These are phyloP conservation scores for Juncus effusus DNA, from an alignment of 176 grass and related monocot species.

Conservation along the genomic window DNA sequence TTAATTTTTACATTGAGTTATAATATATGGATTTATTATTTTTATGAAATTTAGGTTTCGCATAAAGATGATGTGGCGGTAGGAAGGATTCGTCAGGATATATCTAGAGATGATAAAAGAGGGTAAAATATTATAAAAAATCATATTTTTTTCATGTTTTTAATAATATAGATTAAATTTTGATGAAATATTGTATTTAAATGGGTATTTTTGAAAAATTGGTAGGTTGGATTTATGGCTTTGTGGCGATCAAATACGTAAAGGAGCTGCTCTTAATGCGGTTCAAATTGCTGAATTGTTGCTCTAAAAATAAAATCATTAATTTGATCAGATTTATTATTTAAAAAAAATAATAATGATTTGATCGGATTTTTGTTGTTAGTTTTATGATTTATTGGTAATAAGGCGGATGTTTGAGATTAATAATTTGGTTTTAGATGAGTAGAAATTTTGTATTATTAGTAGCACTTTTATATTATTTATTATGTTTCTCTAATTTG, in stretches of 20 bases:
- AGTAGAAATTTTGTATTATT: no score
- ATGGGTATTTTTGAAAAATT: constrained; percentile 17
- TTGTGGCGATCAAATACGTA: constrained; percentile 96
- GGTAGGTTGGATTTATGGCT: constrained; percentile 91
- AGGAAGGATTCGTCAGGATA: constrained; percentile 85
- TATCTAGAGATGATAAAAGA: constrained; percentile 73
- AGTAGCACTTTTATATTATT: no score
- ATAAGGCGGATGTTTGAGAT: no score
- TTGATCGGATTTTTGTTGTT: neutral
- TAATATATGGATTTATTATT: constrained; percentile 1
- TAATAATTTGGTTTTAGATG: no score
- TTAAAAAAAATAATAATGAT: constrained; percentile 11
- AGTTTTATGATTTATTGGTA: no score
- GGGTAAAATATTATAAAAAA: constrained; percentile 44
- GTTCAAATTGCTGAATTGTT: constrained; percentile 94
- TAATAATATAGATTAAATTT: neutral
- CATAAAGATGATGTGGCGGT: constrained; percentile 90
- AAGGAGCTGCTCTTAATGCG: constrained; percentile 96
- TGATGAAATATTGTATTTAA: neutral
- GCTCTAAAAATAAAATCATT: constrained; percentile 33
- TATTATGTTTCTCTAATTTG: no score
- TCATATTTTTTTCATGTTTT: neutral
- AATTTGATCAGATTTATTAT: neutral
- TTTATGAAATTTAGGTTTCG: constrained; percentile 60
- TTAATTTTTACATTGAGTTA: neutral